phyloP scores from a whole-genome alignment of 169 alveolate species.

The Theileria annulata region DNA sequence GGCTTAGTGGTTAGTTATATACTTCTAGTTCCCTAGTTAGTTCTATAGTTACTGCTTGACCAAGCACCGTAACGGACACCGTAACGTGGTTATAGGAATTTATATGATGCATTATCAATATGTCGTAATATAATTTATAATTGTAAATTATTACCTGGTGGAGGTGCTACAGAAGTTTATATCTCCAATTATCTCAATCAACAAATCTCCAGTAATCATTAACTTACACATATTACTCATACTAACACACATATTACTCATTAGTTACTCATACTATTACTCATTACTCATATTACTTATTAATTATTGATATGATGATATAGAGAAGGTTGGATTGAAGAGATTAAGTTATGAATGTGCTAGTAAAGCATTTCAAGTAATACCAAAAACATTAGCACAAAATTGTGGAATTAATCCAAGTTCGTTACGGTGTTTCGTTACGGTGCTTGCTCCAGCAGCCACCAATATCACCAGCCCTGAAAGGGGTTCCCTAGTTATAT shows the following conservation, averaged over 20 bases:
- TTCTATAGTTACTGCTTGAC: too few species aligned
- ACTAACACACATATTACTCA: neutral
- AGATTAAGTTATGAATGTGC: conserved; percentile 96
- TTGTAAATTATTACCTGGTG: conserved; percentile 98
- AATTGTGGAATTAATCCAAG: conserved; percentile 97
- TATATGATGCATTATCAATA: conserved; percentile 97
- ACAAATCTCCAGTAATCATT: conserved; percentile 70
- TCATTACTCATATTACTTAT: neutral
- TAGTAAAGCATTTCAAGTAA: conserved; percentile 96
- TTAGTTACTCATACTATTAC: neutral
- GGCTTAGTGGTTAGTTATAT: too few species aligned
- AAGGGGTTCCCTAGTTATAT: neutral
- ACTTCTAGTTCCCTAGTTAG: too few species aligned
- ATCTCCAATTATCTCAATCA: conserved; percentile 89
- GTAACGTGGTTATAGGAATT: conserved; percentile 85
- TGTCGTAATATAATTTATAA: conserved; percentile 95
- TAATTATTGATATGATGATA: neutral
- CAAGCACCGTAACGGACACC: too few species aligned
- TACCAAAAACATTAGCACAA: conserved; percentile 98
- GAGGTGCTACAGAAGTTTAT: conserved; percentile 99
- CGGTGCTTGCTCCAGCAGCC: conserved; percentile 20
- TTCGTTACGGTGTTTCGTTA: conserved; percentile 65
- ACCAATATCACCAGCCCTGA: conserved; percentile 11
- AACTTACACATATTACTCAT: neutral
- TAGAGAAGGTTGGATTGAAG: conserved; percentile 86